phyloP scores from a whole-genome alignment of 352 stramenopile species.

The Globisporangium sylvaticum region DNA sequence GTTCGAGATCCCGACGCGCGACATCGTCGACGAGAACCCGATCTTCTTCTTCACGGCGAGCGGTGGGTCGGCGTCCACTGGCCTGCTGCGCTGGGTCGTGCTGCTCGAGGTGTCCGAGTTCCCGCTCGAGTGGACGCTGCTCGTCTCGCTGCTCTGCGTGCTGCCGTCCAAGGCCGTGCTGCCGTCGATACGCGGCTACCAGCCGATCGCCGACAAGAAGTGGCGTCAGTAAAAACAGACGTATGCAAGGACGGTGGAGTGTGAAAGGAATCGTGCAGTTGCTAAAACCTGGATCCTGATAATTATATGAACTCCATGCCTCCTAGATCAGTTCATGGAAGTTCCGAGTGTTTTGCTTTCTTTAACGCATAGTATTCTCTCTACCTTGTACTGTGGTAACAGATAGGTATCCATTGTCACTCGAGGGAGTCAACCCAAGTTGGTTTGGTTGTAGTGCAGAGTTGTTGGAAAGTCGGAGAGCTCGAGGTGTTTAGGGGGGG shows the following conservation, averaged over 20 bases:
- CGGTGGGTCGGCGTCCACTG: slow-evolving; percentile 16
- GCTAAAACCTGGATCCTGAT: neutral
- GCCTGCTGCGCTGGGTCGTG: slow-evolving; percentile 50
- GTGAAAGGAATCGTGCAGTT: neutral
- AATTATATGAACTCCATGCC: neutral
- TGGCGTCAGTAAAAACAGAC: neutral
- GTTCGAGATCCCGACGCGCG: slow-evolving; percentile 35
- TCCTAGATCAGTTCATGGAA: neutral
- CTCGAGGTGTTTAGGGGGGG: too few species aligned
- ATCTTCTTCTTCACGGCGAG: slow-evolving; percentile 60
- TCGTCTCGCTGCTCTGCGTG: slow-evolving; percentile 57
- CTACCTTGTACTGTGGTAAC: neutral
- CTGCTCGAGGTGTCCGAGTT: slow-evolving; percentile 61
- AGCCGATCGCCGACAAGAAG: slow-evolving; percentile 28
- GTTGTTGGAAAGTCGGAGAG: too few species aligned
- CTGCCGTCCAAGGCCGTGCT: slow-evolving; percentile 46
- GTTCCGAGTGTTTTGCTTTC: neutral
- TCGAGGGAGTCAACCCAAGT: neutral
- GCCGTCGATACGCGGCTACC: slow-evolving; percentile 53
- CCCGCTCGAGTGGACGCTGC: slow-evolving; percentile 52
- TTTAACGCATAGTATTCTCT: neutral
- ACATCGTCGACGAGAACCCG: slow-evolving; percentile 52
- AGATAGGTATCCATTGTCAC: too few species aligned
- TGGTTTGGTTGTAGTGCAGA: neutral
- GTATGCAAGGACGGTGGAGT: neutral